These are phyloP conservation scores for Polygonum maritimum DNA, from an alignment of 148 eudicot species.

Conservation along the genomic window DNA sequence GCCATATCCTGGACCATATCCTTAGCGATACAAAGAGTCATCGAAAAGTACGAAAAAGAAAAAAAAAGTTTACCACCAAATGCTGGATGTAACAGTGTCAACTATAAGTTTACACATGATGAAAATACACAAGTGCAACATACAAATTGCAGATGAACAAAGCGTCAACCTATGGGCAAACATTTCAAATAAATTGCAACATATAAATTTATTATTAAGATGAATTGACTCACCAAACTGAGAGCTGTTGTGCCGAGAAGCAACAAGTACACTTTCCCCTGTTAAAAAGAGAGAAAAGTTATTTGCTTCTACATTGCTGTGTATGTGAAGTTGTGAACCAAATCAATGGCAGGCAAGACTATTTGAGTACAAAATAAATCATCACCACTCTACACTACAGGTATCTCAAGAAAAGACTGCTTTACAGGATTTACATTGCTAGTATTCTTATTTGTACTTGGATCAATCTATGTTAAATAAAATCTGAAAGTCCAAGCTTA, in stretches of 20 bases:
- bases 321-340: no score
- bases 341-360: no score
- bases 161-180: not conserved
- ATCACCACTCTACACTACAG: not conserved
- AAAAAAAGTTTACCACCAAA: no score
- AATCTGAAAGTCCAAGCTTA: not conserved
- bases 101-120: not conserved
- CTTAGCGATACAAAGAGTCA: no score
- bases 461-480: not conserved
- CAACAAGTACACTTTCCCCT: constrained; percentile 80
- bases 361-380: not conserved
- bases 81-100: not conserved
- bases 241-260: constrained; percentile 95
- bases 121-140: not conserved
- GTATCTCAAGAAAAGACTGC: not conserved
- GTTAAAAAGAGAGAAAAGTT: constrained; percentile 15
- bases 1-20: no score
- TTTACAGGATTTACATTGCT: not conserved
- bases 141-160: not conserved
- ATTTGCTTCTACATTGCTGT: not conserved
- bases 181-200: not conserved
- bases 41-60: no score
- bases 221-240: constrained; percentile 53
- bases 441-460: not conserved
- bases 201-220: not conserved